Evolutionary conservation across 2,329 filamentous ascomycete genomes (phyloP).

Genomic region (Verticillium nubilum): DNA sequence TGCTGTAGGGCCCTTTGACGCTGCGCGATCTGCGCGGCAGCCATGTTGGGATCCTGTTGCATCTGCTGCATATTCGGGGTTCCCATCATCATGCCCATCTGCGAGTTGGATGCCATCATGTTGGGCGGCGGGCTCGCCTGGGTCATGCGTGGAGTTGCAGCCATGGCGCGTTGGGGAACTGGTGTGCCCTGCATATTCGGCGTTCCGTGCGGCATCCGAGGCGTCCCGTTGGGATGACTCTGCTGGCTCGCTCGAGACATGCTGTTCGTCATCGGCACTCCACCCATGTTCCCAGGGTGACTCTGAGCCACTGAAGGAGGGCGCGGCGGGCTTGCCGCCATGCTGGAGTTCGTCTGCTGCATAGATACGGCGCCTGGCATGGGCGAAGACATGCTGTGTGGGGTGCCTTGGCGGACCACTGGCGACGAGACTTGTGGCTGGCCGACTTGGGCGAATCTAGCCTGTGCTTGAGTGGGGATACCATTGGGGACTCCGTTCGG

Average conservation of each 20-base stretch:
- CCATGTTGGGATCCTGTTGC: slow-evolving; percentile 30
- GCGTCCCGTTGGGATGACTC: slow-evolving; percentile 59
- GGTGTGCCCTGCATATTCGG: slow-evolving; percentile 60
- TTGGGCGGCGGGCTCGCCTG: slow-evolving; percentile 57
- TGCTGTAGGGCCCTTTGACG: slow-evolving; percentile 42
- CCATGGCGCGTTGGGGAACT: slow-evolving; percentile 44
- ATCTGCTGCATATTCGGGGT: slow-evolving; percentile 28
- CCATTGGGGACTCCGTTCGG: slow-evolving; percentile 31
- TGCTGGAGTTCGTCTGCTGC: slow-evolving; percentile 61
- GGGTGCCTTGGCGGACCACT: slow-evolving; percentile 55
- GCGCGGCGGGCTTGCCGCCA: slow-evolving; percentile 62
- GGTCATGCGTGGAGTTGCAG: slow-evolving; percentile 55
- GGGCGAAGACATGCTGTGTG: slow-evolving; percentile 60
- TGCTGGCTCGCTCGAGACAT: slow-evolving; percentile 65
- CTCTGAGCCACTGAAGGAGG: slow-evolving; percentile 62
- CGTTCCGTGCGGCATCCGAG: slow-evolving; percentile 55
- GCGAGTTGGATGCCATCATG: slow-evolving; percentile 53
- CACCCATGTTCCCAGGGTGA: slow-evolving; percentile 41
- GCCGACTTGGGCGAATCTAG: slow-evolving; percentile 51
- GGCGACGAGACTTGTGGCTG: slow-evolving; percentile 66
- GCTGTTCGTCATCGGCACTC: slow-evolving; percentile 53
- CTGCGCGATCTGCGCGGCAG: slow-evolving; percentile 40
- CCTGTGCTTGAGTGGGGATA: slow-evolving; percentile 36
- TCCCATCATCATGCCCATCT: slow-evolving; percentile 43
- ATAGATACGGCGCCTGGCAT: slow-evolving; percentile 58